These are phyloP conservation scores for Aspergillus clavatus DNA, from an alignment of 2,329 filamentous ascomycete genomes.

Conservation along the genomic window DNA sequence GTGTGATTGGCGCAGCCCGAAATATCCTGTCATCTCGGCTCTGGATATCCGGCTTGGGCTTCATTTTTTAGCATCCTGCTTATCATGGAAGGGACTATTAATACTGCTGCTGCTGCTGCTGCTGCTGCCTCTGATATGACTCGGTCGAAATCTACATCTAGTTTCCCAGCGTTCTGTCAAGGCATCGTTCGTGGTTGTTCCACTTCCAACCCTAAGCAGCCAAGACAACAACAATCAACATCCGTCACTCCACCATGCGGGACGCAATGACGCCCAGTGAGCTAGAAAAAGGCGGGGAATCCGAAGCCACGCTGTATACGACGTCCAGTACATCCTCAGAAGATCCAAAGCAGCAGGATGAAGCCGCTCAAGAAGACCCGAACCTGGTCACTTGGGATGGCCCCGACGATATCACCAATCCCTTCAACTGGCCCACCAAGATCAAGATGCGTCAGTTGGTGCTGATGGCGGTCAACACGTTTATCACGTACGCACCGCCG, in stretches of 20 bases:
- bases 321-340: background rate
- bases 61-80: background rate
- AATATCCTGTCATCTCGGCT: background rate
- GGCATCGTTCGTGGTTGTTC: no score
- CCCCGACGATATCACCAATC: conserved; percentile 29
- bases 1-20: background rate
- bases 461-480: conserved; percentile 22
- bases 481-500: conserved; percentile 23
- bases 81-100: no score
- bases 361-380: background rate
- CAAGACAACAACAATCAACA: no score
- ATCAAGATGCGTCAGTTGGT: conserved; percentile 21
- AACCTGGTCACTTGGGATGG: conserved; percentile 15
- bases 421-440: conserved; percentile 27
- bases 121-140: no score
- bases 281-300: background rate
- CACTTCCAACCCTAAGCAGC: no score
- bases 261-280: background rate
- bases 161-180: no score
- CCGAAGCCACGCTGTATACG: background rate
- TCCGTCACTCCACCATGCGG: no score
- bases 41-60: background rate
- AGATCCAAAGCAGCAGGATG: no score
- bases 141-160: no score
- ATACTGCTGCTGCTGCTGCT: no score